These are phyloP conservation scores for Claviceps maximensis DNA, from an alignment of 2,329 filamentous ascomycete species.

Conservation along the genomic window DNA sequence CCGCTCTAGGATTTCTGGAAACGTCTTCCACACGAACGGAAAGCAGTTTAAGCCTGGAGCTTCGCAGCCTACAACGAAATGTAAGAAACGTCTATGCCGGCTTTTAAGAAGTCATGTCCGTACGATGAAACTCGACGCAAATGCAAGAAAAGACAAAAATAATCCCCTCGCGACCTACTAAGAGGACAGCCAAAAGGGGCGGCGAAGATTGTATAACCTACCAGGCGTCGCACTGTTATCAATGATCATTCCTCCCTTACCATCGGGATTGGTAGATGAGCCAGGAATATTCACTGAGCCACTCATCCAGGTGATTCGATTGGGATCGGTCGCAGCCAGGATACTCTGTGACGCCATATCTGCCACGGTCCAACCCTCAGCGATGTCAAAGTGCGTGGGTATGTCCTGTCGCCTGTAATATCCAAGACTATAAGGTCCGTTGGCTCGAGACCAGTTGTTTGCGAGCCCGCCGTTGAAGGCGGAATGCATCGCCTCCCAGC, in stretches of 20 bases:
- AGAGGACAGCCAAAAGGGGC: no score
- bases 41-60: constrained; percentile 32
- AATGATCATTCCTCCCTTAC: constrained; percentile 32
- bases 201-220: no score
- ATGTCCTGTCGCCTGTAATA: constrained; percentile 37
- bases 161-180: no score
- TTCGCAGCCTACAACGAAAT: constrained; percentile 21
- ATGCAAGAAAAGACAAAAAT: no score
- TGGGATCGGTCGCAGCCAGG: constrained; percentile 29
- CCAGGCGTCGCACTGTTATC: constrained; percentile 27
- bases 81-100: not conserved
- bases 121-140: not conserved
- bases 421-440: constrained; percentile 22
- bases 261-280: constrained; percentile 12
- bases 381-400: constrained; percentile 40
- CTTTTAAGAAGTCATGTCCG: not conserved
- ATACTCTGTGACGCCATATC: constrained; percentile 10
- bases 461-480: constrained; percentile 37
- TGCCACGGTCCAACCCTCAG: constrained; percentile 35
- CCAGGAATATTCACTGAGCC: constrained; percentile 37
- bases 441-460: constrained; percentile 31
- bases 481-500: constrained; percentile 36
- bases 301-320: constrained; percentile 23
- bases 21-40: constrained; percentile 37
- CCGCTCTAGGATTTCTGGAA: constrained; percentile 33